Base-by-base conservation (phyloP, 805 yeast genomes). In the Metschnikowia gelsemii region DNA sequence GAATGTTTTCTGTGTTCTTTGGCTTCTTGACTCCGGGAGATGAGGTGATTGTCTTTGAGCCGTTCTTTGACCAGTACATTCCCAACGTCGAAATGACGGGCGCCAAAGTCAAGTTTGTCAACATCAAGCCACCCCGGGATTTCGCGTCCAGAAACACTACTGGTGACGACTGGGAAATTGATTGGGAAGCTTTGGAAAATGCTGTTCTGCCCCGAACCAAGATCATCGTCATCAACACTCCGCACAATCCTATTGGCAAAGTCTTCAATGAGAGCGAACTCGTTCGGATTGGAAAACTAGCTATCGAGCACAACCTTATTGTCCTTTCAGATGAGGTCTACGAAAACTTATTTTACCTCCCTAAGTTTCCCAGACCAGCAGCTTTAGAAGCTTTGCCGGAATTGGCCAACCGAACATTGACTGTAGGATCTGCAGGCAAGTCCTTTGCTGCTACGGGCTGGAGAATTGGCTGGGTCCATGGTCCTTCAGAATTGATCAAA, bases 361-460 rank as follows among this genome's bases (percentile, higher is more conserved):
- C 74, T 5, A 62, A 61, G 2, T 89, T 91, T 64, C 82, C 91
- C 5, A 77, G 98, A 58, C 84, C 93, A 35, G 95, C 96, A 2
- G 79, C 87, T 2, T 67, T 91, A 40, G 71, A 82, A 4, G 38
- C 44, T 8, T 63, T 69, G 48, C 90, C 91, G 4, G 96, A 89
- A 55, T 76, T 89, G 45, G 82, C 78, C 20, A 78, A 79, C 43
- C 71, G 89, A 56, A 87, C 97, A 0, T 67, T 93, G 42, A 83
- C 97, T 3, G 95, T 93, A 17, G 98, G 98, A 1, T 87, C 96
- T 21, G 99, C 97, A 5, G 99, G 99, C 49, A 93, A 93, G 64
- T 81, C 96, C 0, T 93, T 93, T 69, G 96, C 96, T n/a, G 96
- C 96, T 32, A 93, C 99, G 9, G 99, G 99, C 40, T 93, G 98